phyloP scores from a whole-genome alignment of 257 asterid species.

The Salvia hispanica region DNA sequence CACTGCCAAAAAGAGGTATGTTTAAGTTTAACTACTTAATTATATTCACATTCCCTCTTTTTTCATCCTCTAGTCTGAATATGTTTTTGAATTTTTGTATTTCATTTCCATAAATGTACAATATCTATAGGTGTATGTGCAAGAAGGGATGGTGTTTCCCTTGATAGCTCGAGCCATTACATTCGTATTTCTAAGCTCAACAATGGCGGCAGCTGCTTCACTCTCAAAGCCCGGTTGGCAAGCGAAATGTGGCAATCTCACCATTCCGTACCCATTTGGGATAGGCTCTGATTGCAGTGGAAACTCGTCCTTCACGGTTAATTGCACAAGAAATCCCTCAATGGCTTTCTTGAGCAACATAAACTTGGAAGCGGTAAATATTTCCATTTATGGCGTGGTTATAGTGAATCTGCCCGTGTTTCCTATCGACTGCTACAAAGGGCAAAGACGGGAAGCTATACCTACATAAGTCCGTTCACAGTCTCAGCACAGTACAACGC shows the following conservation, averaged over 20 bases:
- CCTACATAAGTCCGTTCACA: conserved; percentile 27
- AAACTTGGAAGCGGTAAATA: conserved; percentile 22
- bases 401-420: conserved; percentile 28
- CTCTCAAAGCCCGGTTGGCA: conserved; percentile 30
- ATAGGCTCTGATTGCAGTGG: conserved; percentile 38
- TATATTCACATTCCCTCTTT: too few species aligned
- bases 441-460: neutral
- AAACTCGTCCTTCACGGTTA: conserved; percentile 33
- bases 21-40: too few species aligned
- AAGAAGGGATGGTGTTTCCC: too few species aligned
- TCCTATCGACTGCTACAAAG: conserved; percentile 31
- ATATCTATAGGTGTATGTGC: too few species aligned
- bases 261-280: conserved; percentile 49
- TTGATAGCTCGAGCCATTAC: too few species aligned
- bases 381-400: conserved; percentile 18
- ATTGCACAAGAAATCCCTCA: conserved; percentile 25
- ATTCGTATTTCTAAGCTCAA: too few species aligned
- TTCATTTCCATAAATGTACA: too few species aligned
- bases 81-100: too few species aligned
- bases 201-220: too few species aligned
- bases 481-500: conserved; percentile 28
- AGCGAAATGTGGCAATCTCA: conserved; percentile 40
- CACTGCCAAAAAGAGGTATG: too few species aligned
- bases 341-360: conserved; percentile 31
- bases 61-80: too few species aligned